phyloP scores from a whole-genome alignment of 495 filamentous ascomycete species.

The Amniculicola lignicola region DNA sequence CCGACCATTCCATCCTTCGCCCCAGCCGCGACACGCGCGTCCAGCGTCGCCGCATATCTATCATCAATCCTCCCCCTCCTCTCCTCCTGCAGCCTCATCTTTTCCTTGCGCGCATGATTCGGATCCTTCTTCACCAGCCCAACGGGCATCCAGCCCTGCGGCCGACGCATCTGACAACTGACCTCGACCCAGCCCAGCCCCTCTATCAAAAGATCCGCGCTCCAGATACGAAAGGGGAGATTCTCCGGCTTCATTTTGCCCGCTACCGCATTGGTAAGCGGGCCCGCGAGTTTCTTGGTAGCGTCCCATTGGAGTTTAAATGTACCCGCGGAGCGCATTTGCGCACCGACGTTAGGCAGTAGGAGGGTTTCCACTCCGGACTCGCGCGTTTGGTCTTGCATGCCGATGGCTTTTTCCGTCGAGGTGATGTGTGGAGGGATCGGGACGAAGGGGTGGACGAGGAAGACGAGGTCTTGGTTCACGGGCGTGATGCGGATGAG shows the following conservation, averaged over 20 bases:
- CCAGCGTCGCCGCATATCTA: not conserved
- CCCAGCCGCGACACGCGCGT: not conserved
- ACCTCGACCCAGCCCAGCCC: conserved; percentile 93
- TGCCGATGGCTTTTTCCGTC: conserved; percentile 70
- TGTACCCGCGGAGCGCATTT: conserved; percentile 64
- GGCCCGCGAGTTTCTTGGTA: conserved; percentile 65
- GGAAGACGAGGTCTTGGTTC: conserved; percentile 57
- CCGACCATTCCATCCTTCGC: not conserved
- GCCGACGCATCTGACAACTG: conserved; percentile 68
- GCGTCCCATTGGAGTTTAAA: conserved; percentile 77
- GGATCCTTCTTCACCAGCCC: conserved; percentile 18
- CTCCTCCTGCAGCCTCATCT: conserved; percentile 9
- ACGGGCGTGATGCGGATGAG: conserved; percentile 83
- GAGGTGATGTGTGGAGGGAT: conserved; percentile 68
- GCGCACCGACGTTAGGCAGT: conserved; percentile 52
- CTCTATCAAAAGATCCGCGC: conserved; percentile 82
- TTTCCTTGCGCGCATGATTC: conserved; percentile 16
- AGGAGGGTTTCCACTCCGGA: conserved; percentile 60
- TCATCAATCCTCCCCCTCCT: not conserved
- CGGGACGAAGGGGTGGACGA: conserved; percentile 76
- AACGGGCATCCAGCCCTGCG: conserved; percentile 39
- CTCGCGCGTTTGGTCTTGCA: conserved; percentile 55
- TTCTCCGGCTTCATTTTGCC: conserved; percentile 51
- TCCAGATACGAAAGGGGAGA: conserved; percentile 75
- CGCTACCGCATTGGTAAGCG: conserved; percentile 52